These are phyloP conservation scores for Nicotiana undulata DNA, from an alignment of 257 asterid species.

Conservation along the genomic window DNA sequence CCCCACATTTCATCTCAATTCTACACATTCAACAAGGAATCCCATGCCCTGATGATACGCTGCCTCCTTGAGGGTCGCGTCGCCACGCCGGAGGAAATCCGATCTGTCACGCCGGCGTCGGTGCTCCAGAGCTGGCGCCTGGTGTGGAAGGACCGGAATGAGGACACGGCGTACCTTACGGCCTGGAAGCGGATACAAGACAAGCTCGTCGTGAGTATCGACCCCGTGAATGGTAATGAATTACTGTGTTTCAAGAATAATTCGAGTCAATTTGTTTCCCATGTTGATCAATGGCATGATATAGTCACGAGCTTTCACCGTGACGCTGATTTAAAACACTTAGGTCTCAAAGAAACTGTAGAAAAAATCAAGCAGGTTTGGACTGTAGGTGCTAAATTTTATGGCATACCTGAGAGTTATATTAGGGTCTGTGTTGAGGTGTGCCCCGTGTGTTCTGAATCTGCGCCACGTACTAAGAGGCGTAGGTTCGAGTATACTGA, in stretches of 20 bases:
- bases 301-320: slow-evolving; percentile 79
- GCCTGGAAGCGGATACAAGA: slow-evolving; percentile 99
- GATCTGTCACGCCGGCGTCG: slow-evolving; percentile 55
- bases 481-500: slow-evolving; percentile 92
- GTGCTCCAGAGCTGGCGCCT: slow-evolving; percentile 90
- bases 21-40: slow-evolving; percentile 80
- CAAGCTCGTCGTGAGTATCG: slow-evolving; percentile 54
- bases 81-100: slow-evolving; percentile 87
- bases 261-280: slow-evolving; percentile 68
- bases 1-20: slow-evolving; percentile 88
- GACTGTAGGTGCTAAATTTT: slow-evolving; percentile 98
- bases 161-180: slow-evolving; percentile 84
- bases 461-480: slow-evolving; percentile 79
- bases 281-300: slow-evolving; percentile 93
- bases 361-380: slow-evolving; percentile 85
- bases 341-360: slow-evolving; percentile 77
- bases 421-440: slow-evolving; percentile 72
- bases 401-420: slow-evolving; percentile 94
- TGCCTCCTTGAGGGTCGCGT: slow-evolving; percentile 63
- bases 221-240: slow-evolving; percentile 32
- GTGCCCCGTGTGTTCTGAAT: slow-evolving; percentile 84
- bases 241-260: slow-evolving; percentile 90
- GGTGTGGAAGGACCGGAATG: slow-evolving; percentile 97
- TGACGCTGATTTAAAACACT: slow-evolving; percentile 68
- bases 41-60: slow-evolving; percentile 68